Percentiles rank a stretch among this genome's conserved stretches.
Conservation (phyloP, 1,139 yeast species). For the Debaryomycetaceae sp. region DNA sequence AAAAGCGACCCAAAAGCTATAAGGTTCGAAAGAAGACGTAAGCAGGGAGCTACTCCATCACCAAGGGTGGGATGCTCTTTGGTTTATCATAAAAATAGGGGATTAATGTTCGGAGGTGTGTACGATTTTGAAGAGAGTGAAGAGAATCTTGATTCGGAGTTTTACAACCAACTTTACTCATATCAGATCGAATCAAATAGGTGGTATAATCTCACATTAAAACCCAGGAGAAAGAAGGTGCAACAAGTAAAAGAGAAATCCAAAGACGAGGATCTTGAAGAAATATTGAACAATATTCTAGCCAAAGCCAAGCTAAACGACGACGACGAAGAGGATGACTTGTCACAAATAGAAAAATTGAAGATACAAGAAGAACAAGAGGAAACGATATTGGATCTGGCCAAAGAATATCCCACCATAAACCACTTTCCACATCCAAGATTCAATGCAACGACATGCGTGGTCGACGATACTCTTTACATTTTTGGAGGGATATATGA, state of each 20-base stretch:
- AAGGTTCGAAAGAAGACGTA: slow-evolving; percentile 85
- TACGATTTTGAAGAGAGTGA: slow-evolving; percentile 94
- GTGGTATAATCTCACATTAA: slow-evolving; percentile 75
- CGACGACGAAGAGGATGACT: slow-evolving; percentile 44
- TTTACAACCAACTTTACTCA: slow-evolving; percentile 76
- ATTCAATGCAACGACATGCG: slow-evolving; percentile 83
- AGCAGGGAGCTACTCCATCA: slow-evolving; percentile 84
- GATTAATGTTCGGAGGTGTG: slow-evolving; percentile 93
- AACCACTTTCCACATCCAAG: slow-evolving; percentile 80
- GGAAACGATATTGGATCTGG: slow-evolving; percentile 33
- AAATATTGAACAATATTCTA: slow-evolving; percentile 69
- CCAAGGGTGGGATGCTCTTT: slow-evolving; percentile 95
- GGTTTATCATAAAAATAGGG: slow-evolving; percentile 88
- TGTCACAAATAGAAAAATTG: slow-evolving; percentile 37
- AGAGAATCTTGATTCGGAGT: slow-evolving; percentile 80
- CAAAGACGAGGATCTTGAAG: slow-evolving; percentile 81
- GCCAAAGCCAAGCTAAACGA: slow-evolving; percentile 67
- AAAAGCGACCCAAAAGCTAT: slow-evolving; percentile 76
- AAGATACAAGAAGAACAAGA: slow-evolving; percentile 34
- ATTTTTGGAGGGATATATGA: slow-evolving; percentile 95
- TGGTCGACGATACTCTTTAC: slow-evolving; percentile 77
- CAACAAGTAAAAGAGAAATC: slow-evolving; percentile 46
- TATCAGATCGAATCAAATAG: slow-evolving; percentile 84
- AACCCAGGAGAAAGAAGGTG: slow-evolving; percentile 55
- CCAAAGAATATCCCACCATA: slow-evolving; percentile 52